phyloP scores from a whole-genome alignment of 139 green algal genomes.

The Ettlia oleoabundans region DNA sequence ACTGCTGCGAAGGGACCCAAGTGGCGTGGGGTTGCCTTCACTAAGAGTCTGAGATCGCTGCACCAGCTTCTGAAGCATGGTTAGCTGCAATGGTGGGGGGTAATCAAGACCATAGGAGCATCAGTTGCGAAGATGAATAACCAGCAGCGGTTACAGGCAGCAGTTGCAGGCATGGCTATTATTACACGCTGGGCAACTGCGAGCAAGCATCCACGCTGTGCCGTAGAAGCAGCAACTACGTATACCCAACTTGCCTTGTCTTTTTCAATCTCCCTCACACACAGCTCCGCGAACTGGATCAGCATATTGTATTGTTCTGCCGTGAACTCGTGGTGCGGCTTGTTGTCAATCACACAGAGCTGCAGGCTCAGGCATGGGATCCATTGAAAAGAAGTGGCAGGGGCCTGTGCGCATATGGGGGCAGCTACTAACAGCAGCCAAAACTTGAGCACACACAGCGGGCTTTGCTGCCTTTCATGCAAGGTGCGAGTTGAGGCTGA shows the following conservation, averaged over 20 bases:
- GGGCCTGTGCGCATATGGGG: not conserved
- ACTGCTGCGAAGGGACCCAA: constrained; percentile 5
- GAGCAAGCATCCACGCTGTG: too few relatives aligned
- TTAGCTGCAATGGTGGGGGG: constrained; percentile 6
- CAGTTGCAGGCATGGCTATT: too few relatives aligned
- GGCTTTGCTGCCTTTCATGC: not conserved
- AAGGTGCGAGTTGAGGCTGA: constrained; percentile 31
- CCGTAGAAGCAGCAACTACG: too few relatives aligned
- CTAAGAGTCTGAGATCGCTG: constrained; percentile 28
- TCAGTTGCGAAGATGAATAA: too few relatives aligned
- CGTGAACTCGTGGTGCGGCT: constrained; percentile 71
- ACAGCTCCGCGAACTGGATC: constrained; percentile 82
- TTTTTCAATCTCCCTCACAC: constrained; percentile 87
- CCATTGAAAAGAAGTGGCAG: not conserved
- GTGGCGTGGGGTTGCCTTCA: not conserved
- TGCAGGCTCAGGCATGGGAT: not conserved
- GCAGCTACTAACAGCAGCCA: constrained; percentile 1
- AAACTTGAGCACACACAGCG: not conserved
- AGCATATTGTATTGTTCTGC: constrained; percentile 79
- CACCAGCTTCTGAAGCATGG: constrained; percentile 41
- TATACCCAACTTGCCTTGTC: constrained; percentile 60
- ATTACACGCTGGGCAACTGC: too few relatives aligned
- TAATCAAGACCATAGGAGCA: too few relatives aligned
- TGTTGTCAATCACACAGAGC: constrained; percentile 79
- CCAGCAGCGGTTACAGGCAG: too few relatives aligned